Conservation (phyloP, 177 flowering plant genomes). For the Vitis hybrid region DNA sequence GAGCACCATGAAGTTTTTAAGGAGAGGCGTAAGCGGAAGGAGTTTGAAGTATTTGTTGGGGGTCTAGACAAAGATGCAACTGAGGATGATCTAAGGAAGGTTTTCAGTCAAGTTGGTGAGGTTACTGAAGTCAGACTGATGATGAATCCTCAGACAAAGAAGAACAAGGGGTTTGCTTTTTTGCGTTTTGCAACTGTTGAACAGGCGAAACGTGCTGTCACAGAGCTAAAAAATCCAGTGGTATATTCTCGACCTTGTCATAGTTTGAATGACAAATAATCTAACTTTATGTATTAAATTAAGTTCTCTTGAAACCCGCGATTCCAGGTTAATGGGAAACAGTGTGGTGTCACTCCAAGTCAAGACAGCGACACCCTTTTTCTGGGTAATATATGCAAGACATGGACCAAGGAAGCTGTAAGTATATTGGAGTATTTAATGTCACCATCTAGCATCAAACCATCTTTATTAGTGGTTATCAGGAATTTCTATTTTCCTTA, state of each 20-base stretch:
- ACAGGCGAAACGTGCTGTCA: constrained; percentile 84
- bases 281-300: not conserved
- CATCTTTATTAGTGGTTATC: not conserved
- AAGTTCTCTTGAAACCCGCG: constrained; percentile 17
- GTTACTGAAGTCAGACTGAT: constrained; percentile 85
- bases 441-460: constrained; percentile 3
- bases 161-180: constrained; percentile 98
- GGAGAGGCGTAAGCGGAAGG: constrained; percentile 91
- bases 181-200: constrained; percentile 92
- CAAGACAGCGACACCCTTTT: constrained; percentile 98
- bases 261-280: constrained; percentile 10
- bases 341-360: constrained; percentile 96
- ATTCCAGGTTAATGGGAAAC: constrained; percentile 89
- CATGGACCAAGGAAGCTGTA: constrained; percentile 97
- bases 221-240: constrained; percentile 77
- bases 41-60: constrained; percentile 95
- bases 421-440: constrained; percentile 37
- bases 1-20: constrained; percentile 84
- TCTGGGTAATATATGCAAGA: constrained; percentile 91
- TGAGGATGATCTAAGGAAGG: constrained; percentile 81
- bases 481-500: constrained; percentile 4
- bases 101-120: constrained; percentile 75
- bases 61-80: constrained; percentile 95
- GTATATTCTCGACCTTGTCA: constrained; percentile 39
- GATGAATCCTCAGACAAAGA: constrained; percentile 93